Base-by-base conservation (phyloP, 2,329 filamentous ascomycete species). In the Beauveria pseudobassiana region DNA sequence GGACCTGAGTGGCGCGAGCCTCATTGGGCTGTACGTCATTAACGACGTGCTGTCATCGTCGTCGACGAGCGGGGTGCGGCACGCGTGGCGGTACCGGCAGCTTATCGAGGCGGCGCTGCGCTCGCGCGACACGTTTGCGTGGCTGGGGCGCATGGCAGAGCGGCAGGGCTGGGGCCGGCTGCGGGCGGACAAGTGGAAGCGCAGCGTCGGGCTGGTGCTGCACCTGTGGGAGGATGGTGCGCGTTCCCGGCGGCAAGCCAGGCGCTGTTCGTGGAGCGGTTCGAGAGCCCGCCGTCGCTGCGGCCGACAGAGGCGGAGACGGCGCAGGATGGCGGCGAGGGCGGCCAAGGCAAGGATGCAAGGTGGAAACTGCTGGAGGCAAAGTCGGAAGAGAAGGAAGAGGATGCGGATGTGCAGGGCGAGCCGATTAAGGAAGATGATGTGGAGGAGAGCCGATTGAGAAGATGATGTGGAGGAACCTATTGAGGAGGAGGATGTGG, bases 61-160 rank as follows among this genome's bases (percentile, higher is more conserved):
- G 0, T 90, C 88, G 1, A 91, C 87, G 10, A 89, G 88, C 65
- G 88, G 87, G 2, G 87, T 93, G 26, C 86, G 90, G 2, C 90
- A 93, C 71, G 90, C 90, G 3, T 96, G 92, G 90, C 87, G 91
- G 59, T 96, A 92, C 70, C 82, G 92, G 24, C 86, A 89, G 66
- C 80, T 93, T 3, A 91, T 96, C 64, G 91, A 96, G 71, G 78
- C 80, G 0, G 85, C 88, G 1, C 78, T 97, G 26, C 85, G 84
- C 34, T 76, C 83, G 9, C 83, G 86, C 61, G 83, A 85, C 62
- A 85, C 87, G 0, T 96, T 96, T 68, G 88, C 90, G 69, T 81
- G 83, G 50, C 80, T 97, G 3, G 92, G 92, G 1, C 77, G 83
- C 61, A 82, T 96, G 63, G 86, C 91, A 8, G 87, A 88, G 67